Evolutionary conservation across 208 protist genomes (phyloP).

Genomic region (Trypanosoma rangeli): DNA sequence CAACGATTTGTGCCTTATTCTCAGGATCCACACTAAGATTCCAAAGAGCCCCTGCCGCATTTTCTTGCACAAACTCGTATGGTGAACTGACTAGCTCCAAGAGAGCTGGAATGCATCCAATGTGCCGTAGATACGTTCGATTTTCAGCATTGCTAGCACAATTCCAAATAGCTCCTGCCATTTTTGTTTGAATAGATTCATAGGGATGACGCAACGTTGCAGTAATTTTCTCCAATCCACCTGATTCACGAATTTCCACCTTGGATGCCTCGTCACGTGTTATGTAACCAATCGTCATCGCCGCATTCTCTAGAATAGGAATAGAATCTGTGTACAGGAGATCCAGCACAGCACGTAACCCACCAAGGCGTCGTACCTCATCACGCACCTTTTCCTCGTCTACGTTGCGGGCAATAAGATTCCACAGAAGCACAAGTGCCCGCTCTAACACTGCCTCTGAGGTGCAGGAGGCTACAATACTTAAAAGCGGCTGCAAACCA

Average conservation of each 20-base stretch:
- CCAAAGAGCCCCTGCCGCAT: conserved; percentile 92
- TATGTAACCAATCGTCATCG: conserved; percentile 93
- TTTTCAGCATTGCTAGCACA: conserved; percentile 92
- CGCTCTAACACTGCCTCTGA: conserved; percentile 88
- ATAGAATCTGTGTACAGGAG: conserved; percentile 91
- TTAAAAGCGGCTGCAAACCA: conserved; percentile 83
- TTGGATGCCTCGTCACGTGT: conserved; percentile 92
- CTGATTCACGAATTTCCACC: conserved; percentile 79
- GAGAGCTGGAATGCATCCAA: conserved; percentile 83
- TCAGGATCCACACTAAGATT: conserved; percentile 92
- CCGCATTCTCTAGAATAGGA: conserved; percentile 90
- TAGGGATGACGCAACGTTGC: conserved; percentile 87
- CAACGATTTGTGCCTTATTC: conserved; percentile 88
- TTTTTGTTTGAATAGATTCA: conserved; percentile 91
- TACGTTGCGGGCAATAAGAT: conserved; percentile 74
- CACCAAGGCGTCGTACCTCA: conserved; percentile 70
- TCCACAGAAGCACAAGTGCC: conserved; percentile 89
- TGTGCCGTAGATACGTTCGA: conserved; percentile 77
- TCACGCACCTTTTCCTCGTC: conserved; percentile 54
- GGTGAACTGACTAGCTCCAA: conserved; percentile 72
- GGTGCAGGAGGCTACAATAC: conserved; percentile 82
- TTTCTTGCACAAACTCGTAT: conserved; percentile 89
- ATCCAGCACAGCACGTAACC: conserved; percentile 84
- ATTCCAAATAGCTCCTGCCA: conserved; percentile 93
- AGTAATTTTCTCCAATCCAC: conserved; percentile 90